Conservation (phyloP, 257 asterid species). For the Pogostemon cablin region DNA sequence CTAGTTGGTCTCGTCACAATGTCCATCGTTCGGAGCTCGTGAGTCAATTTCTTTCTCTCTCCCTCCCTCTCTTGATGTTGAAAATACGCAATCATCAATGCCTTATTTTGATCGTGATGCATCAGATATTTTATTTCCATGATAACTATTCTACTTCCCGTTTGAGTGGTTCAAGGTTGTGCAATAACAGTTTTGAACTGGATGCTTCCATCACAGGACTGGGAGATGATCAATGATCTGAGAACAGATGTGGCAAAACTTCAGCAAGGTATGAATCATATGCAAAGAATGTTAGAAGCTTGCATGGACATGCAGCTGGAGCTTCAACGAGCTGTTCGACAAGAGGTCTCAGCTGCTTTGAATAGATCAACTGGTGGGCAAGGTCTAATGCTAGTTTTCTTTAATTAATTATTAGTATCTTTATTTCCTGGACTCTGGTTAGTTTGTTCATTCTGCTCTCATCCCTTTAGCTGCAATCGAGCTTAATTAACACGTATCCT, state of each 20-base stretch:
- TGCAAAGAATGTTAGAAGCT: conserved; percentile 98
- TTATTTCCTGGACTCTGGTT: not conserved
- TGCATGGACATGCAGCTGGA: conserved; percentile 99
- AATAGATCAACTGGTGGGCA: conserved; percentile 72
- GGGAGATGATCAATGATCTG: conserved; percentile 85
- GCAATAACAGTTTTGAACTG: not conserved
- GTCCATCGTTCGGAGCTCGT: conserved; percentile 81
- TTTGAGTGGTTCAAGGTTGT: not conserved
- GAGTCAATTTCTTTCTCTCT: conserved; percentile 33
- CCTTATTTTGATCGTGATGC: conserved; percentile 5
- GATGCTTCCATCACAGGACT: conserved; percentile 52
- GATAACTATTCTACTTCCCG: not conserved
- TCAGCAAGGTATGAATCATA: conserved; percentile 94
- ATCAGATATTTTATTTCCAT: not conserved
- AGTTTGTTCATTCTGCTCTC: not conserved
- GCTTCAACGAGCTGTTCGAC: conserved; percentile 92
- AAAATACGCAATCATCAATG: conserved; percentile 1
- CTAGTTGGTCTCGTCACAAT: conserved; percentile 74
- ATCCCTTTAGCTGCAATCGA: not conserved
- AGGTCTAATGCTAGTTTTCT: conserved; percentile 46
- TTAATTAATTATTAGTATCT: not conserved
- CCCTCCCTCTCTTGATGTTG: conserved; percentile 8
- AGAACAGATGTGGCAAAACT: conserved; percentile 79
- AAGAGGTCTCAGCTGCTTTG: conserved; percentile 96
- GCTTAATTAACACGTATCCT: conserved; percentile 8